Evolutionary conservation across 768 basidiomycete genomes (phyloP).

Genomic region (Fomitopsis serialis): DNA sequence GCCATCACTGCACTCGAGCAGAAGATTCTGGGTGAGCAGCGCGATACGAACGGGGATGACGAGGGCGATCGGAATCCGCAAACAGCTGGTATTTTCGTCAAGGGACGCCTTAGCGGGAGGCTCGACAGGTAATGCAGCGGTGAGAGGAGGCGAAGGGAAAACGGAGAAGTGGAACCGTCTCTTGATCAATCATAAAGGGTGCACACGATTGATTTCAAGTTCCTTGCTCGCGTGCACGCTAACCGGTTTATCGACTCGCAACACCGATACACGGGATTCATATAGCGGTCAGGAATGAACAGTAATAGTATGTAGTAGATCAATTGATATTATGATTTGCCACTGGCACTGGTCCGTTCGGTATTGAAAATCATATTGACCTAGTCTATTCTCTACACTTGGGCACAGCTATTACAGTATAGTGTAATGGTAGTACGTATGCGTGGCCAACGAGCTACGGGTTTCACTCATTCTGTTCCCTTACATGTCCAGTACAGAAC

Average conservation of each 20-base stretch:
- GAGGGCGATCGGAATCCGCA: slow-evolving; percentile 21
- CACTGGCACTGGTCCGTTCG: too few relatives aligned
- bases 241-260: slow-evolving; percentile 55
- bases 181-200: slow-evolving; percentile 82
- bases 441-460: too few relatives aligned
- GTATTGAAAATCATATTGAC: too few relatives aligned
- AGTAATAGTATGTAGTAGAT: too few relatives aligned
- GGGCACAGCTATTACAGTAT: too few relatives aligned
- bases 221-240: neutral
- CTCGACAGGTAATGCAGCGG: slow-evolving; percentile 21
- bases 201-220: slow-evolving; percentile 23
- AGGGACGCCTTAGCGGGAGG: slow-evolving; percentile 17
- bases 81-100: slow-evolving; percentile 38
- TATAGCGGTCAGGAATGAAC: too few relatives aligned
- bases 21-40: slow-evolving; percentile 53
- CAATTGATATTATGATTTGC: too few relatives aligned
- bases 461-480: too few relatives aligned
- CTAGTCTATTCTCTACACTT: too few relatives aligned
- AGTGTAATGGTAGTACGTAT: too few relatives aligned
- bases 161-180: slow-evolving; percentile 73
- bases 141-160: slow-evolving; percentile 47
- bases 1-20: slow-evolving; percentile 74
- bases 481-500: too few relatives aligned
- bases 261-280: too few relatives aligned
- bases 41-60: slow-evolving; percentile 25